Percentiles rank a stretch among this genome's conserved stretches.
These are phyloP conservation scores for Dendrobium officinale DNA, from an alignment of 106 monocot species.

Conservation along the genomic window DNA sequence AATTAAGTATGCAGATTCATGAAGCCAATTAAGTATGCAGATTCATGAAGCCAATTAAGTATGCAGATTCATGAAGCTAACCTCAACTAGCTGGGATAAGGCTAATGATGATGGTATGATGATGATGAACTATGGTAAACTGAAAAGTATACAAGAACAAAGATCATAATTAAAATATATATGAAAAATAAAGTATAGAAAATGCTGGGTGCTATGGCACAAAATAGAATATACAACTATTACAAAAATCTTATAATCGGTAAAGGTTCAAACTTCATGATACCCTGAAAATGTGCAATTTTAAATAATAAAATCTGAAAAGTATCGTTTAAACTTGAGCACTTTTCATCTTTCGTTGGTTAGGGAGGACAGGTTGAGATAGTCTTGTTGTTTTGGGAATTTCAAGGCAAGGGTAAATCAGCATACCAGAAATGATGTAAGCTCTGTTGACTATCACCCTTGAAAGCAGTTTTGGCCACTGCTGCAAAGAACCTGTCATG, in stretches of 20 bases:
- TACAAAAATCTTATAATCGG: not conserved
- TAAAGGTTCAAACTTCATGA: not conserved
- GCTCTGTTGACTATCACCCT: conserved; percentile 92
- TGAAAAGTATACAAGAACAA: not conserved
- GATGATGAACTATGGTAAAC: not conserved
- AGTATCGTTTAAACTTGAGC: not conserved
- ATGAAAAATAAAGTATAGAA: not conserved
- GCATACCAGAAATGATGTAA: conserved; percentile 96
- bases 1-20: too few relatives aligned
- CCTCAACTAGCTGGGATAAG: not conserved
- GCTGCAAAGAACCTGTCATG: conserved; percentile 82
- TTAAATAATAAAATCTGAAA: not conserved
- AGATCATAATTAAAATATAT: not conserved
- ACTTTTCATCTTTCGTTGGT: not conserved
- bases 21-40: too few relatives aligned
- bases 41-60: too few relatives aligned
- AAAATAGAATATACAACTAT: not conserved
- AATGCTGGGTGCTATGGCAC: not conserved
- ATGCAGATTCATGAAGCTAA: not conserved
- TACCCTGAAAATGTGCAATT: not conserved
- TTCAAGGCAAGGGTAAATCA: not conserved
- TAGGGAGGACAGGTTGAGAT: too few relatives aligned
- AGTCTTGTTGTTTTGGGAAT: too few relatives aligned
- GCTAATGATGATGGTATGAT: not conserved
- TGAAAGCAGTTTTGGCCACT: conserved; percentile 94